A percentile compares a stretch with the other conserved stretches of the same genome.
Evolutionary conservation across 352 stramenopile genomes (phyloP).

Genomic region (Phytophthora colocasiae): DNA sequence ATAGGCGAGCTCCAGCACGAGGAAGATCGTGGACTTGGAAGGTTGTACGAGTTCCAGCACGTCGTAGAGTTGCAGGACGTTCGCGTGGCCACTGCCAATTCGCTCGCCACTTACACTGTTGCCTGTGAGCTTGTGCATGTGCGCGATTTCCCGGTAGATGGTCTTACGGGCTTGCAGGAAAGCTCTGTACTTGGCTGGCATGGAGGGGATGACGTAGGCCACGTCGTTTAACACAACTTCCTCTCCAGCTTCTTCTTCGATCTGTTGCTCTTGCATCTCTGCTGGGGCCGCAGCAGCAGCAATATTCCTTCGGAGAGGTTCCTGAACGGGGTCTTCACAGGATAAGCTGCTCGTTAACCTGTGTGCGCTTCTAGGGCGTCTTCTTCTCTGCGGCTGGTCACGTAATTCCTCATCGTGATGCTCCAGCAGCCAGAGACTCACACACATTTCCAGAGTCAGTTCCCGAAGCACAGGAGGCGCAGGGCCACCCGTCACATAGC

Average conservation of each 20-base stretch:
- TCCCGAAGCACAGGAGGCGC: constrained; percentile 51
- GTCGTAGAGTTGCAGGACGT: constrained; percentile 97
- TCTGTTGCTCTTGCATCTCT: constrained; percentile 9
- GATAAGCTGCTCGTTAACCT: constrained; percentile 13
- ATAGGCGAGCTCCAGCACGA: constrained; percentile 92
- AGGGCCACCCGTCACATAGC: constrained; percentile 53
- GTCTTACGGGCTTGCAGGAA: constrained; percentile 93
- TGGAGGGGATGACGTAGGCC: constrained; percentile 69
- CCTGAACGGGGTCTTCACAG: constrained; percentile 55
- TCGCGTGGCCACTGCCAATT: constrained; percentile 89
- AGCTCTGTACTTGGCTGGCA: constrained; percentile 94
- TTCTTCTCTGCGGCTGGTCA: constrained; percentile 12
- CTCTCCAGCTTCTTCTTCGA: constrained; percentile 14
- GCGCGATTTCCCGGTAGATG: constrained; percentile 96
- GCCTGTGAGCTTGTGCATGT: constrained; percentile 94
- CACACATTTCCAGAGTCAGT: constrained; percentile 89
- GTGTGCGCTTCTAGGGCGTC: constrained; percentile 9
- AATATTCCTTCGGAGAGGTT: constrained; percentile 16
- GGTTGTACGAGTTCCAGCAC: constrained; percentile 96
- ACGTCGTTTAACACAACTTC: constrained; percentile 36
- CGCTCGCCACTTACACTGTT: constrained; percentile 79
- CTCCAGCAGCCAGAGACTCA: constrained; percentile 82
- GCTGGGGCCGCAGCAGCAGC: constrained; percentile 2
- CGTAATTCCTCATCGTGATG: constrained; percentile 61
- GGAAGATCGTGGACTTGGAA: constrained; percentile 94